phyloP scores from a whole-genome alignment of 805 yeast species.

The Pichia eremophila region DNA sequence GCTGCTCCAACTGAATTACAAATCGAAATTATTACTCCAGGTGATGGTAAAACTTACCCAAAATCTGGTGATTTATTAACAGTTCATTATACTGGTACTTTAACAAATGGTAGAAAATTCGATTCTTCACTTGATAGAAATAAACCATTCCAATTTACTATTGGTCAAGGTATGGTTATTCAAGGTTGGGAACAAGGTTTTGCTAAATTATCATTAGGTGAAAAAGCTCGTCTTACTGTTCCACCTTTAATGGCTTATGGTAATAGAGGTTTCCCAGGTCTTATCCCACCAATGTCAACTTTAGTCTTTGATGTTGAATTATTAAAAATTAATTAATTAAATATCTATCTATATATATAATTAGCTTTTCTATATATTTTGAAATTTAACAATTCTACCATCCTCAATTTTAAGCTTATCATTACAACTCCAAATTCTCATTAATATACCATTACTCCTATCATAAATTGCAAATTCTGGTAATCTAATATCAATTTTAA shows the following conservation, averaged over 20 bases:
- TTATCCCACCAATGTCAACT: slow-evolving; percentile 95
- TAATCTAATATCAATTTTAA: too few species aligned
- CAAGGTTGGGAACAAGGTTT: slow-evolving; percentile 95
- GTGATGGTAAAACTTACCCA: slow-evolving; percentile 87
- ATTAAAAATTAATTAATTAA: slow-evolving; percentile 38
- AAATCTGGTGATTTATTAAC: slow-evolving; percentile 80
- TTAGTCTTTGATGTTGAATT: slow-evolving; percentile 79
- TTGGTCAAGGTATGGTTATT: slow-evolving; percentile 95
- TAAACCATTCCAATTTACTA: slow-evolving; percentile 85
- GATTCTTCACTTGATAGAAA: slow-evolving; percentile 95
- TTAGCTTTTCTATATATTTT: background rate
- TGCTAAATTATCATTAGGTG: slow-evolving; percentile 86
- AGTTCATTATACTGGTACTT: slow-evolving; percentile 92
- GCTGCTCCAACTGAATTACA: slow-evolving; percentile 18
- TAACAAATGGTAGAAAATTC: slow-evolving; percentile 91
- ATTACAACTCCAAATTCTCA: too few species aligned
- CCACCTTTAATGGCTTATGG: slow-evolving; percentile 95
- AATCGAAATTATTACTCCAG: slow-evolving; percentile 29
- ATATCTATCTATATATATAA: background rate
- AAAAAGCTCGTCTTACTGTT: slow-evolving; percentile 84
- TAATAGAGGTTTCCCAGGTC: slow-evolving; percentile 89
- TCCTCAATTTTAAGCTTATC: background rate
- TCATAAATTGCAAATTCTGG: too few species aligned
- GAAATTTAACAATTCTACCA: background rate
- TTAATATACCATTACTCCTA: too few species aligned